Conservation (phyloP, 768 basidiomycete genomes). For the Agrocybe pediades region DNA sequence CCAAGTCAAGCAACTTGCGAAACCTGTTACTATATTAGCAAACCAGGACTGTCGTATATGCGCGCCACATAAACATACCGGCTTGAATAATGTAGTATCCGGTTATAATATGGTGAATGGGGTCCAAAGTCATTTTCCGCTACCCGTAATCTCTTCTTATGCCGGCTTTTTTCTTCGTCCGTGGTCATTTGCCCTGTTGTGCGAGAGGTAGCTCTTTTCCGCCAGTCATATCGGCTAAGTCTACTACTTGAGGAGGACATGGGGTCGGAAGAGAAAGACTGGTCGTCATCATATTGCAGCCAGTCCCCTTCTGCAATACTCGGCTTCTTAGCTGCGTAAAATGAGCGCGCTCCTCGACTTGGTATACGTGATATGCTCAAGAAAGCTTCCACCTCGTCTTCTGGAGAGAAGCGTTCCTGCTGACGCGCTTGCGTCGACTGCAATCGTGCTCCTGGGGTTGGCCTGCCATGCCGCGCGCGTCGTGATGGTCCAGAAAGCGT, state of each 20-base stretch:
- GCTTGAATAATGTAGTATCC: conserved; percentile 49
- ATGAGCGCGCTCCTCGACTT: background rate
- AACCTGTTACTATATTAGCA: conserved; percentile 32
- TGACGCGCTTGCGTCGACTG: background rate
- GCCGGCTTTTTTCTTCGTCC: background rate
- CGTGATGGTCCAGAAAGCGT: background rate
- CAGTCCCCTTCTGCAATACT: background rate
- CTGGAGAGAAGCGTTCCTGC: background rate
- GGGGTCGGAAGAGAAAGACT: background rate
- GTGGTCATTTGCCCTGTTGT: background rate
- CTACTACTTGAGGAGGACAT: background rate
- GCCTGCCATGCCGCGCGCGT: background rate
- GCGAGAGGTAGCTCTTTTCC: background rate
- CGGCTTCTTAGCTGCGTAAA: background rate
- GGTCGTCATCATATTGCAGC: background rate
- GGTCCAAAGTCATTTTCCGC: background rate
- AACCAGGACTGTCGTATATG: background rate
- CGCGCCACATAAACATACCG: conserved; percentile 39
- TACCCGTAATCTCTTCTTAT: background rate
- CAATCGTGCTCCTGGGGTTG: background rate
- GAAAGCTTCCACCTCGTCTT: background rate
- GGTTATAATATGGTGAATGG: conserved; percentile 10
- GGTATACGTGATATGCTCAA: too few species aligned
- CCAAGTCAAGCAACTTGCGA: conserved; percentile 50
- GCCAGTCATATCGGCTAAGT: background rate